phyloP scores from a whole-genome alignment of 352 stramenopile species.

The Plasmopara viticola region DNA sequence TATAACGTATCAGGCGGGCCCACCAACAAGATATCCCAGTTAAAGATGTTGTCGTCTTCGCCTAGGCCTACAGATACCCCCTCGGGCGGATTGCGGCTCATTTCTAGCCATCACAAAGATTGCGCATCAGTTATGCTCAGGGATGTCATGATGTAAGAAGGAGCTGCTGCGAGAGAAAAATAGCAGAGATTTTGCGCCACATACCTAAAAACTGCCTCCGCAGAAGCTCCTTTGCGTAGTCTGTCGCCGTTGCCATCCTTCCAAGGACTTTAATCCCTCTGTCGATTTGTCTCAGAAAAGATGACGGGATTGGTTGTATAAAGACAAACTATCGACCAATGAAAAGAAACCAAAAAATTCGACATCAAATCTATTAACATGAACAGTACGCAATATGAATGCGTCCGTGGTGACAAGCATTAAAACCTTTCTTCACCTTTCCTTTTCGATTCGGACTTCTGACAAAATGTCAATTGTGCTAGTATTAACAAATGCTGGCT shows the following conservation, averaged over 20 bases:
- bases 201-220: slow-evolving; percentile 76
- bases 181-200: slow-evolving; percentile 2
- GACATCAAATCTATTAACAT: no score
- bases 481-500: slow-evolving; percentile 31
- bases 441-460: slow-evolving; percentile 63
- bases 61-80: slow-evolving; percentile 96
- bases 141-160: no score
- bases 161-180: no score
- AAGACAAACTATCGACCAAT: slow-evolving; percentile 5
- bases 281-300: neutral
- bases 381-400: no score
- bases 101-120: slow-evolving; percentile 72
- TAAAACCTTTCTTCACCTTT: slow-evolving; percentile 11
- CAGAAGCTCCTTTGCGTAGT: slow-evolving; percentile 79
- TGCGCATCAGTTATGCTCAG: slow-evolving; percentile 1
- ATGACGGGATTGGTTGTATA: slow-evolving; percentile 9
- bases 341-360: neutral
- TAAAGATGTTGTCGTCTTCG: slow-evolving; percentile 98
- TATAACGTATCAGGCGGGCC: slow-evolving; percentile 92
- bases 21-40: slow-evolving; percentile 98
- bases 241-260: slow-evolving; percentile 38
- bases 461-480: slow-evolving; percentile 52
- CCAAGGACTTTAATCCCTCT: slow-evolving; percentile 11
- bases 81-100: slow-evolving; percentile 98
- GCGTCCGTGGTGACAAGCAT: slow-evolving; percentile 4